Evolutionary conservation across 2,329 filamentous ascomycete species (phyloP), one percentile per base, ranked within the genome.

Genomic region (Cytospora mali): DNA sequence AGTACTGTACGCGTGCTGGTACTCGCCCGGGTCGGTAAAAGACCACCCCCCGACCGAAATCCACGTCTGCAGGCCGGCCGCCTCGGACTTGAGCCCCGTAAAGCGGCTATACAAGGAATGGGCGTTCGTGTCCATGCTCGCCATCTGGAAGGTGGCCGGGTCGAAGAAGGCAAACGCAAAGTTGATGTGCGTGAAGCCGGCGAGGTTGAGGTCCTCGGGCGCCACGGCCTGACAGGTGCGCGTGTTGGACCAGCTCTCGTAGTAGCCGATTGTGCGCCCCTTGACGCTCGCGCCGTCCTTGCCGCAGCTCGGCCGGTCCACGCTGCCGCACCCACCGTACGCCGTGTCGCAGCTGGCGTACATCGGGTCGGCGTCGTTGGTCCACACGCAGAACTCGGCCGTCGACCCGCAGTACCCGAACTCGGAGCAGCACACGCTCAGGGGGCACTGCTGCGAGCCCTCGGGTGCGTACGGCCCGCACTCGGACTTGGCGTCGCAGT

Each of bases 11-110:
- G 69, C 67, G n/a, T n/a, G n/a, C n/a, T n/a, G 1, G 66, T 69
- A 25, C 16, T n/a, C 4, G 49, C 70, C 71, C 0, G 69, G 69
- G 52, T 81, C 76, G 7, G 6, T 61, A 18, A 61, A 55, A 18
- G 35, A 16, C 73, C 75, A 80, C 1, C 79, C 79, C 3, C 78
- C 78, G 3, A 81, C 60, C 1, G 75, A 71, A 16, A 81, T 71
- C 67, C 69, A 75, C 0, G 74, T 73, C 61, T 79, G 65, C 0
- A 80, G 68, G 6, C 58, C 64, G 0, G 69, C 66, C 48, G 71
- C 64, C 21, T 56, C 52, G 1, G 54, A 21, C 63, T 77, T 76
- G 7, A 78, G 58, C 5, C 42, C 65, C 0, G 73, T 74, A 9
- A 79, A 69, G 1, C 71, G 64, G 0, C 56, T 55, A 57, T 74